Percentiles rank a stretch among this genome's conserved stretches.
These are phyloP conservation scores for Schoenoplectus tabernaemontani DNA, from an alignment of 202 grass and related monocot genomes.

Conservation along the genomic window DNA sequence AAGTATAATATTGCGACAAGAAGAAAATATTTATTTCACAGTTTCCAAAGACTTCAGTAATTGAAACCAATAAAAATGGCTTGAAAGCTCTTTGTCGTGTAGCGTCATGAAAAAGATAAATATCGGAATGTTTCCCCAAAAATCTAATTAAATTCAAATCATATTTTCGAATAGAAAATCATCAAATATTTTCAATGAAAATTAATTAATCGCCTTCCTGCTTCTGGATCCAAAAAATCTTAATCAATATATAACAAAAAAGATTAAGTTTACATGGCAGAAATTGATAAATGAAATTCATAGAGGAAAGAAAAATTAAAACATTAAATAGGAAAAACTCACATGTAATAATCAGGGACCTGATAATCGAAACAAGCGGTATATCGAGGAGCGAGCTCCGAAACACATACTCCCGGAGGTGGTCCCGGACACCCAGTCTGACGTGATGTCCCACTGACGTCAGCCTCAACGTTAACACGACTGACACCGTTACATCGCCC, in stretches of 20 bases:
- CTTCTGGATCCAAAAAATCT: background rate
- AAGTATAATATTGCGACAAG: background rate
- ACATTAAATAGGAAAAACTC: slow-evolving; percentile 13
- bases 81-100: background rate
- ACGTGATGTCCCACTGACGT: slow-evolving; percentile 39
- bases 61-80: background rate
- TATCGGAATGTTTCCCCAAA: background rate
- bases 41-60: background rate
- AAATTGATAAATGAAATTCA: background rate
- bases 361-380: slow-evolving; percentile 61
- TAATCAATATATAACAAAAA: background rate
- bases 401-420: slow-evolving; percentile 54
- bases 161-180: background rate
- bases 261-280: background rate
- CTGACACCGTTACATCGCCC: slow-evolving; percentile 51
- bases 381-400: slow-evolving; percentile 80
- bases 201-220: background rate
- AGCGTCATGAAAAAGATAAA: background rate
- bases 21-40: too few relatives aligned
- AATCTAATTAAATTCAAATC: background rate
- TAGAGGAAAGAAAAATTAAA: background rate
- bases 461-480: slow-evolving; percentile 50
- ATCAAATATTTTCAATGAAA: background rate
- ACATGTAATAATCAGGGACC: slow-evolving; percentile 69
- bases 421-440: slow-evolving; percentile 24